phyloP scores from a whole-genome alignment of 345 rosid genomes.

The Mangifera indica region DNA sequence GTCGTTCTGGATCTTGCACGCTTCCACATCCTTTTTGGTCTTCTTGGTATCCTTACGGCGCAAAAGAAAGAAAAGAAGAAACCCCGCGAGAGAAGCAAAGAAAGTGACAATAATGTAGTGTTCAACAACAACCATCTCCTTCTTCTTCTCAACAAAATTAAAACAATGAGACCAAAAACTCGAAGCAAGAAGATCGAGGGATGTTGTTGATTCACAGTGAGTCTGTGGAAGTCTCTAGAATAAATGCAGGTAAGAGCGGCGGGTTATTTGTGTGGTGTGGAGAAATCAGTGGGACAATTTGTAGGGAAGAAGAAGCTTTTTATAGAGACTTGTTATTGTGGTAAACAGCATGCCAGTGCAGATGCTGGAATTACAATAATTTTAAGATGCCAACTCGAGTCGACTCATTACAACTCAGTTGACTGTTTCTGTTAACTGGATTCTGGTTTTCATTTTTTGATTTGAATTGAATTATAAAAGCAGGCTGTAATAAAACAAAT shows the following conservation, averaged over 20 bases:
- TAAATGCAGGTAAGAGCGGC: background rate
- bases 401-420: background rate
- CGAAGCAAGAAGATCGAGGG: background rate
- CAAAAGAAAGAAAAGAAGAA: slow-evolving; percentile 30
- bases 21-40: background rate
- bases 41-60: slow-evolving; percentile 20
- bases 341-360: background rate
- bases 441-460: no score
- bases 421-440: no score
- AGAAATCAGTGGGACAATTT: background rate
- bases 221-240: background rate
- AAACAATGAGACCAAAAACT: background rate
- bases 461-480: no score
- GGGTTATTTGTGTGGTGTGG: background rate
- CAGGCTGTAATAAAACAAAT: no score
- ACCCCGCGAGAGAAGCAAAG: slow-evolving; percentile 32
- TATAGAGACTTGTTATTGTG: background rate
- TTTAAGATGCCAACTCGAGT: background rate
- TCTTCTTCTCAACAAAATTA: background rate
- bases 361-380: background rate
- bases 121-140: slow-evolving; percentile 17
- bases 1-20: slow-evolving; percentile 15
- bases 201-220: background rate
- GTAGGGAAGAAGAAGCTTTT: background rate
- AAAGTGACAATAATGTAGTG: slow-evolving; percentile 29